Base-by-base conservation (phyloP, 2,329 filamentous ascomycete genomes). In the Botrytis elliptica region DNA sequence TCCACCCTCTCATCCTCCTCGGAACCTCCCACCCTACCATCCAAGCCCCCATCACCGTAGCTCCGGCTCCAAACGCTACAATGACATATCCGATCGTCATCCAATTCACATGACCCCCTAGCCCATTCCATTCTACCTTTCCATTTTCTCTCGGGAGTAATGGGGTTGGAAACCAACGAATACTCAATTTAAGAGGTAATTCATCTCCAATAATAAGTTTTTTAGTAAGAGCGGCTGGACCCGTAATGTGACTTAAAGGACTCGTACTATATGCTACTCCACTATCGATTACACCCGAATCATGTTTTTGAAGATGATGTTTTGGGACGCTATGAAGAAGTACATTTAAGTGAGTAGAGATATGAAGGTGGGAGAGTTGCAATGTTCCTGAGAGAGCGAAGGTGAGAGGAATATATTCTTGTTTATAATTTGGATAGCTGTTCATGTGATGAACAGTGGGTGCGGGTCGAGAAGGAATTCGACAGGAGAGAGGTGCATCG, bases 401-500 rank as follows among this genome's bases (percentile, higher is more conserved):
- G 10, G 97, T 92, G 55, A 97, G 86, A 0, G 95, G 95, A 22
- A 95, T 93, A 84, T 93, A 94, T 80, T 90, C 88, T 73, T 85
- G 85, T 29, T 71, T 71, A 16, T 71, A 73, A 83, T 72, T 66
- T 20, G 74, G 1, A 83, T 83, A 76, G 82, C 82, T 81, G 87
- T 86, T 81, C 70, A 75, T 49, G 70, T 78, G 65, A 69, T 74
- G 63, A 73, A 89, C 82, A 76, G 88, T 85, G 12, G 85, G 83
- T 20, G 87, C 81, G 0, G 95, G 95, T 12, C 92, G 90, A 0
- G 93, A 89, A 42, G 95, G 94, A 22, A 98, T 89, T 70, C 96
- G 95, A 83, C 96, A 99, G 72, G 94, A 91, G 68, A 98, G 87
- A 16, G 96, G 96, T 29, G 94, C 95, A 84, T 99, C 96, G 85